Conservation (phyloP, 1,284 basidiomycete species). For the Papiliotrema laurentii region DNA sequence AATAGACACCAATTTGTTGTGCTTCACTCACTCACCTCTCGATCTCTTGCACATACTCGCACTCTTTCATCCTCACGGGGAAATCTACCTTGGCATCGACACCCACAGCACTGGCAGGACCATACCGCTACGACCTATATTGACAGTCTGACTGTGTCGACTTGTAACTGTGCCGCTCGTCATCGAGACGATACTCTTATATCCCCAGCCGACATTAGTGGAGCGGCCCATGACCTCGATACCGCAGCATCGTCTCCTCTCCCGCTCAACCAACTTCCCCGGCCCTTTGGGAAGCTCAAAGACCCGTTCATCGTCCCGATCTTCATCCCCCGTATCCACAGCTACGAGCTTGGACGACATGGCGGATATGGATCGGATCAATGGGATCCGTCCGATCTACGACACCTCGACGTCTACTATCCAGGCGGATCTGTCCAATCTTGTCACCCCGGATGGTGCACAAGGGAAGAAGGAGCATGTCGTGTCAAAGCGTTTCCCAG, state of each 20-base stretch:
- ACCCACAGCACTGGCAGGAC: too few relatives aligned
- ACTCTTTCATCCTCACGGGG: neutral
- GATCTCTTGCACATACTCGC: neutral
- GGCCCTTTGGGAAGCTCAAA: too few relatives aligned
- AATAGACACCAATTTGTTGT: too few relatives aligned
- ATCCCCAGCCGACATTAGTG: too few relatives aligned
- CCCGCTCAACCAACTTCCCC: neutral
- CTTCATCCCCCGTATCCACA: constrained; percentile 22
- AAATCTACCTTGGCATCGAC: too few relatives aligned
- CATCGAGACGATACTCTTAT: neutral
- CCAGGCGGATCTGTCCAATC: neutral
- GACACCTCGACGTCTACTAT: constrained; percentile 9
- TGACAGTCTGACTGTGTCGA: too few relatives aligned
- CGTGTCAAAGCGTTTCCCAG: constrained; percentile 27
- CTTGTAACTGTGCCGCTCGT: too few relatives aligned
- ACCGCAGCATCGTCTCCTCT: neutral
- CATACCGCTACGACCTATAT: too few relatives aligned
- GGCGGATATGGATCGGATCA: constrained; percentile 25
- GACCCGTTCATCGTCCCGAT: constrained; percentile 20
- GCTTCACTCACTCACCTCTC: too few relatives aligned
- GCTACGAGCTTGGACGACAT: constrained; percentile 33
- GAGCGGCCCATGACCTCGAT: neutral
- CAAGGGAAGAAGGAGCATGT: constrained; percentile 2
- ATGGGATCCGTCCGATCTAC: constrained; percentile 31
- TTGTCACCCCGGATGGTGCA: neutral